Conservation (phyloP, 2,329 filamentous ascomycete species). For the Talaromyces piceae region DNA sequence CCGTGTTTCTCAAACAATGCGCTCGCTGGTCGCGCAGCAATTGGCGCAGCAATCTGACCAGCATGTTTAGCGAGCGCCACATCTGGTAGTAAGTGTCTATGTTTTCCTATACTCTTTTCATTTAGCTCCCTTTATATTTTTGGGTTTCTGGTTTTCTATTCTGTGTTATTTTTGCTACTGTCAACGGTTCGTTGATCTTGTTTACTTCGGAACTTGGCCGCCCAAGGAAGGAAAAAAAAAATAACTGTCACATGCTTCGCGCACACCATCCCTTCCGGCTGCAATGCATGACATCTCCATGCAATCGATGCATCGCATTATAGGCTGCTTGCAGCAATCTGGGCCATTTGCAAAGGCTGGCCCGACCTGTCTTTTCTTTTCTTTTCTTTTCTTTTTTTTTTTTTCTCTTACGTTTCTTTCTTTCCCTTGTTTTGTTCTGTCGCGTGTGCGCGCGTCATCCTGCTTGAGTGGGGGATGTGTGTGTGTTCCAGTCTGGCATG, state of each 20-base stretch:
- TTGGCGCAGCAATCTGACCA: conserved; percentile 94
- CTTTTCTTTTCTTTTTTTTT: neutral
- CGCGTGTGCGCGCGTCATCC: neutral
- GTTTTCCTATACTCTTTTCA: conserved; percentile 9
- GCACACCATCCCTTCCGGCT: neutral
- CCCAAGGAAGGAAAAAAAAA: neutral
- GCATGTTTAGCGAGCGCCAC: conserved; percentile 71
- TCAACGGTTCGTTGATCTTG: no score
- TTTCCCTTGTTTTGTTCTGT: no score
- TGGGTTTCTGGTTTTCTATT: neutral
- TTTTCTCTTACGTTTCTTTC: no score
- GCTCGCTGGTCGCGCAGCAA: conserved; percentile 94
- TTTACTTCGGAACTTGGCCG: neutral
- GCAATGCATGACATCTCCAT: neutral
- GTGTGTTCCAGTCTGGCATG: neutral
- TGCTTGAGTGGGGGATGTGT: neutral
- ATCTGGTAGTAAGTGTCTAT: conserved; percentile 84
- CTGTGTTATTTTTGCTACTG: no score
- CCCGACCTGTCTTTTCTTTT: neutral
- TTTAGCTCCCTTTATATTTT: conserved; percentile 10
- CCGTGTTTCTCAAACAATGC: conserved; percentile 88
- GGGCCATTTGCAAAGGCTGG: neutral
- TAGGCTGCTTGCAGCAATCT: neutral
- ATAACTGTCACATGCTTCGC: neutral
- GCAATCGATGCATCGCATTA: neutral